phyloP scores from a whole-genome alignment of 805 yeast genomes.

The Saturnispora quitensis region DNA sequence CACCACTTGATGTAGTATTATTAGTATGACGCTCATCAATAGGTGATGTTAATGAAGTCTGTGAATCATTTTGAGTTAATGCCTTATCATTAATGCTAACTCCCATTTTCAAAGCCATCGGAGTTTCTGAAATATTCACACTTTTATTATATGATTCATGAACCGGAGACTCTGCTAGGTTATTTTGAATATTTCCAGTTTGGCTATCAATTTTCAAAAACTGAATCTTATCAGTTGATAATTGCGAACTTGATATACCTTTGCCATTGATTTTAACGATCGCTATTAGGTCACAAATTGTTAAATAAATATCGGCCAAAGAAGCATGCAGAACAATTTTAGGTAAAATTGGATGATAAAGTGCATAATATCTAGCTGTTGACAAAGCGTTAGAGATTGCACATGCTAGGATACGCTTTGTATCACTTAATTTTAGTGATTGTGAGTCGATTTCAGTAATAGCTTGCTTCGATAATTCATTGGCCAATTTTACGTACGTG shows the following conservation, averaged over 20 bases:
- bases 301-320: constrained; percentile 59
- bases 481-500: constrained; percentile 37
- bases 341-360: constrained; percentile 59
- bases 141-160: constrained; percentile 1
- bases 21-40: background rate
- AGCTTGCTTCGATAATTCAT: constrained; percentile 28
- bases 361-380: constrained; percentile 62
- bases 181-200: background rate
- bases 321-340: constrained; percentile 65
- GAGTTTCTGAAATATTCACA: constrained; percentile 9
- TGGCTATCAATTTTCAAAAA: background rate
- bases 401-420: constrained; percentile 44
- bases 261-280: constrained; percentile 36
- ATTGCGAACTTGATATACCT: background rate
- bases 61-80: background rate
- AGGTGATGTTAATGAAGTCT: constrained; percentile 1
- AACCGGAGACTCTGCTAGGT: background rate
- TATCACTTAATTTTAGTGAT: constrained; percentile 22
- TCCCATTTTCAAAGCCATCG: constrained; percentile 9
- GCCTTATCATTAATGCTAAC: background rate
- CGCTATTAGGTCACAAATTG: constrained; percentile 53
- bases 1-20: constrained; percentile 37
- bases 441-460: constrained; percentile 20
- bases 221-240: background rate
- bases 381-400: constrained; percentile 70